Evolutionary conservation across 768 basidiomycete species (phyloP), one percentile per base, ranked within the genome.

Genomic region (Termitomyces sp.): DNA sequence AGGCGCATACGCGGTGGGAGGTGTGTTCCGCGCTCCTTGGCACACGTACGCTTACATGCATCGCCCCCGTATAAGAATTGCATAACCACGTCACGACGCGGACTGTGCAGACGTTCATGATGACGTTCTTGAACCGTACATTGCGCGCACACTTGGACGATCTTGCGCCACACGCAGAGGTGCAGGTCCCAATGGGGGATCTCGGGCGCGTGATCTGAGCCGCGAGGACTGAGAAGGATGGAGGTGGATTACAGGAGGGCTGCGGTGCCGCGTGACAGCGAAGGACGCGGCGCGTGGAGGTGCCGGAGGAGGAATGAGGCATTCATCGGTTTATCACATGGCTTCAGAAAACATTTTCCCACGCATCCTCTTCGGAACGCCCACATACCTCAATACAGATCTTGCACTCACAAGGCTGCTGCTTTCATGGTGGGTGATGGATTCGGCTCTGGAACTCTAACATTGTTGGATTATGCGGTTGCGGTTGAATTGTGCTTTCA

Each of bases 31-130:
- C 40, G n/a, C n/a, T n/a, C 1, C 8, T 4, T 10, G 1, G 9
- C 4, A 14, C 8, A 14, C 12, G 18, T 16, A 51, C 18, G 33
- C 14, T 33, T 7, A 13, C 33, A 26, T 13, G 4, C 4, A 44
- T n/a, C 30, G 6, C 38, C 24, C 52, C 35, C 9, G 46, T 52
- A 38, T 46, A 80, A 78, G 92, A 94, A 58, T 75, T 94, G 0
- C 90, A 94, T 69, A 84, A 82, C 60, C 92, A 94, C 62, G 92
- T 94, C 52, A 84, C 84, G 13, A 89, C 89, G 0, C 93, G 94
- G 68, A 92, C 88, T 0, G 91, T 92, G 0, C 92, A 94, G 65
- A 78, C 87, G 0, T 94, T 93, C 69, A 86, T 87, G 43, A 88
- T 79, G 3, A 80, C 84, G 4, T 93, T 93, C 82, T 81, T 93